Evolutionary conservation across 2,329 filamentous ascomycete genomes (phyloP), one percentile per base, ranked within the genome.

Genomic region (Chrysosporium keratinophilum): DNA sequence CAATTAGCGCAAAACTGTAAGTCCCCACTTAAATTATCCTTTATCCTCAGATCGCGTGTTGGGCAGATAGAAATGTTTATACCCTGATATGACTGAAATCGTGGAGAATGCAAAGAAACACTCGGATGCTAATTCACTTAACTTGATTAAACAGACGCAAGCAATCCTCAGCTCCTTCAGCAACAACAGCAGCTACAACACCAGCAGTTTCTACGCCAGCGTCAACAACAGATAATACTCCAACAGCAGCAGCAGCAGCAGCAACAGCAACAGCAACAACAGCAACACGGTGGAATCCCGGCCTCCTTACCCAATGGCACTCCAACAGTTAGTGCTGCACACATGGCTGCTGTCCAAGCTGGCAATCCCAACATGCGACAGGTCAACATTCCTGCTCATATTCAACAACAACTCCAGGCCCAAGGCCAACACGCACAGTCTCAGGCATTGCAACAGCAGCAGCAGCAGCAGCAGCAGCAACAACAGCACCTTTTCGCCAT

Each of bases 151-250:
- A 43, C 60, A 71, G 69, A 70, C 55, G 60, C 68, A 28, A 69
- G 67, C 51, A 74, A 73, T 52, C 70, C 70, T 20, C 71, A 76
- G 59, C 67, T 77, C 57, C 61, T 73, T 47, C 74, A 76, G 50
- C 73, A 74, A 37, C 65, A 67, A 28, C 63, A 65, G 12, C 60
- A 62, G 15, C 61, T 67, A 19, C 59, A 59, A 42, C 63, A 63
- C 34, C 52, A 63, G 41, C 55, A 61, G 40, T 57, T 59, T 43
- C 57, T 64, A 42, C 62, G 62, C 39, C 60, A 65, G 43, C 65
- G 67, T 6, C 67, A 69, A 17, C 63, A 66, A 1, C 63, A 66
- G 1, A 61, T 57, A 57, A 53, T 66, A 61, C 61, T 67, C 11
- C 64, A 59, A 20, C 61, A 62, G 42, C 63, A 63, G 42, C 53